Evolutionary conservation across 2,329 filamentous ascomycete species (phyloP).

Genomic region (Microsporum audouinii): DNA sequence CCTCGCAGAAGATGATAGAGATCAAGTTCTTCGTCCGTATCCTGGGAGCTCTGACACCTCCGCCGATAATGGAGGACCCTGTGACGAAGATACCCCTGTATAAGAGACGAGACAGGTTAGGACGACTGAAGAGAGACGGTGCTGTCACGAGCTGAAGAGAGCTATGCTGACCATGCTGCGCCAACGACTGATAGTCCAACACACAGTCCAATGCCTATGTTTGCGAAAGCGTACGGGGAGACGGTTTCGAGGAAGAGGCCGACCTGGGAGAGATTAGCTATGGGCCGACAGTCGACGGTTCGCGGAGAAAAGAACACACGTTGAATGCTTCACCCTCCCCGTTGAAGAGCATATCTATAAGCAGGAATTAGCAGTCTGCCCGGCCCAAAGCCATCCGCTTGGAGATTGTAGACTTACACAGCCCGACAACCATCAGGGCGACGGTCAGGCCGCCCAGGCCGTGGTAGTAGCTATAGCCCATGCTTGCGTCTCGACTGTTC

Average conservation of each 20-base stretch:
- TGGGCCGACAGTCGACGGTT: slow-evolving; percentile 6
- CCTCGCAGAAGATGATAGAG: slow-evolving; percentile 99
- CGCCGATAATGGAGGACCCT: slow-evolving; percentile 91
- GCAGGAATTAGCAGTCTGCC: slow-evolving; percentile 13
- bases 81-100: slow-evolving; percentile 97
- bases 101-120: slow-evolving; percentile 6
- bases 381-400: neutral
- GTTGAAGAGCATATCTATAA: slow-evolving; percentile 92
- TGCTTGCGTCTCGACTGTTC: slow-evolving; percentile 25
- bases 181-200: slow-evolving; percentile 94
- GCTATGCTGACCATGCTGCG: slow-evolving; percentile 67
- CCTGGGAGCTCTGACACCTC: slow-evolving; percentile 87
- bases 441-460: slow-evolving; percentile 56
- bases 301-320: slow-evolving; percentile 38
- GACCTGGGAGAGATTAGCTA: slow-evolving; percentile 43
- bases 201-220: slow-evolving; percentile 80
- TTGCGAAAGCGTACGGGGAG: slow-evolving; percentile 89
- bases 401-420: slow-evolving; percentile 50
- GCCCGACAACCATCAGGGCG: slow-evolving; percentile 60
- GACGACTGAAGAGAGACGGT: slow-evolving; percentile 7
- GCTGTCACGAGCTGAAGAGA: neutral
- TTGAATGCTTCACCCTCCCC: slow-evolving; percentile 94
- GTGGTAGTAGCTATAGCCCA: slow-evolving; percentile 56
- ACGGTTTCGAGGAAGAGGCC: slow-evolving; percentile 89
- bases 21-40: slow-evolving; percentile 99